These are phyloP conservation scores for Pyrus communis DNA, from an alignment of 306 rosid species.

Conservation along the genomic window DNA sequence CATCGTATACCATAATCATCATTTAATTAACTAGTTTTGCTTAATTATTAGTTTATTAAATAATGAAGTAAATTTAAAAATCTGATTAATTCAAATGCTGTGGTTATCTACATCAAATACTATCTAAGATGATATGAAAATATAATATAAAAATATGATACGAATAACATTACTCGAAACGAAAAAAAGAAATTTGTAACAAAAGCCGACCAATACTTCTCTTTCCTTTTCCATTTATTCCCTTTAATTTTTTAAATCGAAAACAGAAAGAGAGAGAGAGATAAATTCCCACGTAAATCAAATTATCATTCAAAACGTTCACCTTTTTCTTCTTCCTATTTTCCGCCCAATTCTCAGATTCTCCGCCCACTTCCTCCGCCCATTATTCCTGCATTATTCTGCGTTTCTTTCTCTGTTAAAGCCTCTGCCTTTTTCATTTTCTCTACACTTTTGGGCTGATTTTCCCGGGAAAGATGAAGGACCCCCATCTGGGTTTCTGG, in stretches of 20 bases:
- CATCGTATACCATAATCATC: too few relatives aligned
- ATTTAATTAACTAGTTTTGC: too few relatives aligned
- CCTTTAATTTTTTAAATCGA: not conserved
- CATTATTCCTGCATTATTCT: not conserved
- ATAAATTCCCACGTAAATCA: not conserved
- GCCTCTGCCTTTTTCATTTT: not conserved
- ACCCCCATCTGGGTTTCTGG: constrained; percentile 23
- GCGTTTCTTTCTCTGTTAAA: not conserved
- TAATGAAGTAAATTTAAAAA: too few relatives aligned
- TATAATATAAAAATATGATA: too few relatives aligned
- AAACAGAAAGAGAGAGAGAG: not conserved
- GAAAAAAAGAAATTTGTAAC: too few relatives aligned
- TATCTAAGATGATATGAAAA: too few relatives aligned
- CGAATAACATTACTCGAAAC: too few relatives aligned
- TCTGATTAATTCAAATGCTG: too few relatives aligned
- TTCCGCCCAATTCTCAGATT: not conserved
- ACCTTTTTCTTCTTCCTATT: not conserved
- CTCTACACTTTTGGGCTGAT: not conserved
- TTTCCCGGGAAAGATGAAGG: constrained; percentile 18
- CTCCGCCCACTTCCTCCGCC: not conserved
- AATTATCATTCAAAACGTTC: not conserved
- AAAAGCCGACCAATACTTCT: not conserved
- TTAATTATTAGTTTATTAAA: too few relatives aligned
- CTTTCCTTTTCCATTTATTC: not conserved
- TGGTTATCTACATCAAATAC: too few relatives aligned